These are phyloP conservation scores for Nissolia schottii DNA, from an alignment of 306 rosid genomes.

Conservation along the genomic window DNA sequence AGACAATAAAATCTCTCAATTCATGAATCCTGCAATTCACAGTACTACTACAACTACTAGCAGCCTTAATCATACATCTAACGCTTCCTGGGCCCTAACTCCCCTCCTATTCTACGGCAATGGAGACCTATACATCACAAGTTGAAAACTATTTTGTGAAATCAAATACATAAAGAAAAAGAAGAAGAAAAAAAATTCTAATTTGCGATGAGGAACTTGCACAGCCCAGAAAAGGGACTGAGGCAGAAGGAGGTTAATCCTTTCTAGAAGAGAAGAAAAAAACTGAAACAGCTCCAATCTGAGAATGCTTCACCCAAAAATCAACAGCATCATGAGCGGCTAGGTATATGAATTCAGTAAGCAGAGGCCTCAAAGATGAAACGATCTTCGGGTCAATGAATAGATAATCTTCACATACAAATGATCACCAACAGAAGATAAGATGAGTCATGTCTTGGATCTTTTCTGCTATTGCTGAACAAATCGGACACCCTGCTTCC, in stretches of 20 bases:
- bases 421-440: neutral
- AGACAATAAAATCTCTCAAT: conserved; percentile 15
- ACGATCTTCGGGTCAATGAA: conserved; percentile 29
- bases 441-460: conserved; percentile 32
- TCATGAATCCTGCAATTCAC: conserved; percentile 22
- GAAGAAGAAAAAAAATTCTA: neutral
- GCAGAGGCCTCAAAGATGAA: conserved; percentile 26
- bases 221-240: neutral
- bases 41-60: conserved; percentile 4
- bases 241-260: conserved; percentile 10
- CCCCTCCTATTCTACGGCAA: conserved; percentile 32
- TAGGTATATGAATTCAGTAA: conserved; percentile 14
- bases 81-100: conserved; percentile 5
- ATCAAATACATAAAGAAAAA: conserved; percentile 17
- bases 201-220: conserved; percentile 11
- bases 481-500: conserved; percentile 82
- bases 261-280: conserved; percentile 17
- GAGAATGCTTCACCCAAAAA: conserved; percentile 28
- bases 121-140: conserved; percentile 31
- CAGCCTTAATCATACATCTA: conserved; percentile 31
- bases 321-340: conserved; percentile 20
- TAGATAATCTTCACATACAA: conserved; percentile 18
- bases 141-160: conserved; percentile 28
- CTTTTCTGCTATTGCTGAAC: conserved; percentile 80
- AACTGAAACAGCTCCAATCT: conserved; percentile 19